Evolutionary conservation across 2,329 filamentous ascomycete species (phyloP), one percentile per base, ranked within the genome.

Genomic region (Teratosphaeria epicoccoides): DNA sequence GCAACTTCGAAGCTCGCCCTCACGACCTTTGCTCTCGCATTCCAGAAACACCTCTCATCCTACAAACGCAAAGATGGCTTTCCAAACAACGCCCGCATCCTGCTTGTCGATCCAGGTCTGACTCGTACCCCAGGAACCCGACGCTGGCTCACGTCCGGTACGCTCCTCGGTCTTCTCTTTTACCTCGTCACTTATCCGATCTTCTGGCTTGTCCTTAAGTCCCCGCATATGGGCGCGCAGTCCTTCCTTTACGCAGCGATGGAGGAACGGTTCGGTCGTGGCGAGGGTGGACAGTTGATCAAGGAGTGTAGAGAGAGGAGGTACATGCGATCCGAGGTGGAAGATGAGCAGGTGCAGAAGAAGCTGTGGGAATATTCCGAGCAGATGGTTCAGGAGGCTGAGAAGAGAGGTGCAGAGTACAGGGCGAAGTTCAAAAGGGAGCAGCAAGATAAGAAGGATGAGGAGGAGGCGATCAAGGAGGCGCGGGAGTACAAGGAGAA

Each of bases 321-420:
- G 56, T 85, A 82, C 67, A 77, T 84, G 24, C 77, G 87, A 49
- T 75, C 72, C 24, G 90, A 96, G 62, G 76, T 96, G 44, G 78
- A 78, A 57, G 86, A 95, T 64, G 89, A 94, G 57, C 79, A 78
- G 20, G 71, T 87, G 25, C 89, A 88, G 53, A 89, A 94, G 77
- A 81, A 83, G 66, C 73, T 98, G 14, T 98, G 91, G 91, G 81
- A 94, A 65, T 83, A 87, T 53, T 95, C 87, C 64, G 90, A 95
- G 63, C 82, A 81, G 64, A 80, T 94, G 57, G 84, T 97, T 51
- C 84, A 94, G 67, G 78, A 79, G 60, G 79, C 84, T 12, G 90
- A 97, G 70, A 94, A 87, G 72, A 81, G 85, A 65, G 80, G 84
- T 23, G 89, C 89, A 7, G 71, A 80, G 47, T 78, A 76, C 52